Base-by-base conservation (phyloP, 2,329 filamentous ascomycete species). In the Cordyceps pruinosa region DNA sequence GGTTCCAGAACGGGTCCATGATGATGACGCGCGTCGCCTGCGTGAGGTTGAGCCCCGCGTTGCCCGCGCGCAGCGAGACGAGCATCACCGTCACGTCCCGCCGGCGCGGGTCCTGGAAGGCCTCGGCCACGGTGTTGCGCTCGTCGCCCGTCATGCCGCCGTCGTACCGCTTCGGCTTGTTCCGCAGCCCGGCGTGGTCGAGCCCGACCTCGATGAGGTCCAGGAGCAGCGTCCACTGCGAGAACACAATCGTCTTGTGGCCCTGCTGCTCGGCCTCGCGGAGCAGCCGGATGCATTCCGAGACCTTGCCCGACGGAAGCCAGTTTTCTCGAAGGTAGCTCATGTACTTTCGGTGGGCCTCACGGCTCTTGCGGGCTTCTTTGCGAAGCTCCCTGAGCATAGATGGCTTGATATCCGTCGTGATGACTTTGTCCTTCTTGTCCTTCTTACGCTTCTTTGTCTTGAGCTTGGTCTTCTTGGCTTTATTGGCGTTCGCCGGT, bases 1-100 rank as follows among this genome's bases (percentile, higher is more conserved):
- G 92, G 61, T 96, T 97, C 90, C 90, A 96, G 74, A 95, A 96
- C 0, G 91, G 91, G 68, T 96, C 91, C 67, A 96, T 84, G 61
- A 96, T 88, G 69, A 97, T 90, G 63, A 96, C 89, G 61, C 90
- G 87, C 1, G 86, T 90, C 0, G 91, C 92, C 19, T 85, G 83
- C 39, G 88, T 89, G 23, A 97, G 79, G 66, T 97, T 97, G 46
- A 97, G 80, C 1, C 92, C 92, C 0, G 91, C 85, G 58, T 87
- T 89, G 69, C 89, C 93, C 3, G 94, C 91, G 13, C 84, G 83
- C 44, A 96, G 76, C 64, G 88, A 92, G 1, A 91, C 90, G 1
- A 96, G 85, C 76, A 97, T 81, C 62, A 96, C 83, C 1, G 82
- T 86, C 62, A 82, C 87, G 1, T 81, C 69, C 0, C 83, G 77